These are phyloP conservation scores for Polychaeton citri DNA, from an alignment of 2,329 filamentous ascomycete species.

Conservation along the genomic window DNA sequence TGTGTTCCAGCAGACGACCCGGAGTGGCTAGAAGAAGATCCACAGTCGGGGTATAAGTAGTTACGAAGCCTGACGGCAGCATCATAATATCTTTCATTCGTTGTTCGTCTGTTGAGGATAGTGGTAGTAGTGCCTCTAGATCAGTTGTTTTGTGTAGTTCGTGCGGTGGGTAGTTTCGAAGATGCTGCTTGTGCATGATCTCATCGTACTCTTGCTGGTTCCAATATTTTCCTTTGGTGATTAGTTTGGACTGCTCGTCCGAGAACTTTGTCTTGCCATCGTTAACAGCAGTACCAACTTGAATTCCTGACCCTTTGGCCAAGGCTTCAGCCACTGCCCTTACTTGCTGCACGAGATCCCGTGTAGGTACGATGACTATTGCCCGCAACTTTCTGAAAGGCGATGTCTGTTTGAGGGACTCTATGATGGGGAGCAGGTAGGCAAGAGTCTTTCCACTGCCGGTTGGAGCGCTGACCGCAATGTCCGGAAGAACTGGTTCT, in stretches of 20 bases:
- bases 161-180: constrained; percentile 21
- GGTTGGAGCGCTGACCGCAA: constrained; percentile 84
- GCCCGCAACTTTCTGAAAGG: constrained; percentile 57
- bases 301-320: constrained; percentile 56
- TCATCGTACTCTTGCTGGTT: constrained; percentile 47
- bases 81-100: constrained; percentile 24
- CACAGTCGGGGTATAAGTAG: constrained; percentile 55
- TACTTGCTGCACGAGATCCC: constrained; percentile 62
- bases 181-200: constrained; percentile 28
- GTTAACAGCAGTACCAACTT: constrained; percentile 71
- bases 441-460: constrained; percentile 92
- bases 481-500: constrained; percentile 40
- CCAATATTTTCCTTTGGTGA: constrained; percentile 47
- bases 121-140: constrained; percentile 8
- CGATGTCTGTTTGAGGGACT: constrained; percentile 51
- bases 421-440: constrained; percentile 75
- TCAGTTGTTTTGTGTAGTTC: constrained; percentile 22
- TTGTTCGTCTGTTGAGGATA: constrained; percentile 11
- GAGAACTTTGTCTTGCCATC: constrained; percentile 51
- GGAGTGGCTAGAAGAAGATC: constrained; percentile 88
- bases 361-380: constrained; percentile 76
- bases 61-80: constrained; percentile 48
- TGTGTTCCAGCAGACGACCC: constrained; percentile 80
- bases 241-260: constrained; percentile 47
- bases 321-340: constrained; percentile 61